Conservation (phyloP, 106 monocot species). For the Dendrobium catenatum region DNA sequence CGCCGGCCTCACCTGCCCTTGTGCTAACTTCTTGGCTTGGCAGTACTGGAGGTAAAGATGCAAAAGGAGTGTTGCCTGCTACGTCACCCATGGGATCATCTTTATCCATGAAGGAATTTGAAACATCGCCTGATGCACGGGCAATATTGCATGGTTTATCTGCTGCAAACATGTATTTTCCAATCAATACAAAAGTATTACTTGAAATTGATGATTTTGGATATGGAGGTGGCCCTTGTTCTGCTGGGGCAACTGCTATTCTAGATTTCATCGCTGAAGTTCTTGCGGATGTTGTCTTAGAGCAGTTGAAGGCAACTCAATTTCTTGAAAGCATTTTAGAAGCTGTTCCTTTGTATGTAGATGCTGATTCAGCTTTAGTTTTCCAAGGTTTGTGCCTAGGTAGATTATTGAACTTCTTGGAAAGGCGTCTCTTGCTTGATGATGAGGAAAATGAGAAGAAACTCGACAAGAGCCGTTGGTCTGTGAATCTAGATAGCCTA, state of each 20-base stretch:
- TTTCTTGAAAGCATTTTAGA: conserved; percentile 77
- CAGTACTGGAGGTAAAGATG: conserved; percentile 41
- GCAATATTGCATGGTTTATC: conserved; percentile 30
- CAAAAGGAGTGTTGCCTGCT: conserved; percentile 31
- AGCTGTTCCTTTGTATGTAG: conserved; percentile 69
- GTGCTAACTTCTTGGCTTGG: conserved; percentile 80
- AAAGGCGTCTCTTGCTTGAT: conserved; percentile 79
- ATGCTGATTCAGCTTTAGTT: conserved; percentile 69
- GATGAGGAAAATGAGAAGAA: conserved; percentile 91
- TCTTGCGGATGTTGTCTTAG: conserved; percentile 82
- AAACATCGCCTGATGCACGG: conserved; percentile 46
- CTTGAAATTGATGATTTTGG: conserved; percentile 91
- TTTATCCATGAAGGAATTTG: conserved; percentile 51
- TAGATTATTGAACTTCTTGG: conserved; percentile 92
- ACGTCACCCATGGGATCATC: conserved; percentile 61
- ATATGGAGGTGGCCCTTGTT: conserved; percentile 89
- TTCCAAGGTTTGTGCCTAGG: conserved; percentile 92
- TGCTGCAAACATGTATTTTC: conserved; percentile 39
- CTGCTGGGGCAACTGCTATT: conserved; percentile 84
- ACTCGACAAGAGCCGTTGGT: conserved; percentile 92
- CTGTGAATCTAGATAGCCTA: conserved; percentile 76
- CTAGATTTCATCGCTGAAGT: conserved; percentile 89
- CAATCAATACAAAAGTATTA: conserved; percentile 60
- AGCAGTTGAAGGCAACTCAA: conserved; percentile 76
- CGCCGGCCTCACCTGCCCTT: conserved; percentile 65